Base-by-base conservation (phyloP, 805 yeast genomes). In the Saturnispora kantuleensis region DNA sequence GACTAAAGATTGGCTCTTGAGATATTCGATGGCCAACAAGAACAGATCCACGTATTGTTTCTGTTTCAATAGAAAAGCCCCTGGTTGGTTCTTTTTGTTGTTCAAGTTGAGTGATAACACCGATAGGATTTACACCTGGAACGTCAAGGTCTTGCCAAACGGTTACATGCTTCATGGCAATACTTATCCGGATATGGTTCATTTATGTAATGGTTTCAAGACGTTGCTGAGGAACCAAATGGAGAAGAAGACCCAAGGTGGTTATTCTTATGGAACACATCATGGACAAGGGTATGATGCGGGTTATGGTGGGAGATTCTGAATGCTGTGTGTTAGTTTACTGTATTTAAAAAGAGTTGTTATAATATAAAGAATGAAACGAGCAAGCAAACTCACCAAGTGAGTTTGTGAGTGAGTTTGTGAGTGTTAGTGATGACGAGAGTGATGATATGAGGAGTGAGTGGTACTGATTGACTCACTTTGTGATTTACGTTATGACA, bases 201-300 rank as follows among this genome's bases (percentile, higher is more conserved):
- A 82, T 47, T 72, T 93, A 56, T 84, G 96, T 68, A 93, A 93
- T 57, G 99, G 99, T 13, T 93, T 93, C 79, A 93, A 93, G 70
- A 83, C 52, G 34, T 48, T 59, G 44, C 50, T 56, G 17, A 64
- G 54, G 46, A 60, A 55, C 48, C 62, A 60, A 49, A 38, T 59
- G 51, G 48, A 50, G 45, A 53, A 46, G 39, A 50, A 46, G 41
- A 47, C 44, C 39, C 45, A 45, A 36, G 50, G 47, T 36, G 49
- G 47, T 4, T 49, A 47, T 28, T 28, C 38, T 13, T 21, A 21
- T 21, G 26, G 26, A 21, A 21, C 26, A 21, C 39, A 37, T 13
- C 39, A 37, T 10, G 39, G 26, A 16, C 13, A 31, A 18, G 31
- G 31, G 18, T n/a, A 39, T 16, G 15, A 39, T 11, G 43, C 35